phyloP scores from a whole-genome alignment of 495 filamentous ascomycete species.

The Tuber brumale region DNA sequence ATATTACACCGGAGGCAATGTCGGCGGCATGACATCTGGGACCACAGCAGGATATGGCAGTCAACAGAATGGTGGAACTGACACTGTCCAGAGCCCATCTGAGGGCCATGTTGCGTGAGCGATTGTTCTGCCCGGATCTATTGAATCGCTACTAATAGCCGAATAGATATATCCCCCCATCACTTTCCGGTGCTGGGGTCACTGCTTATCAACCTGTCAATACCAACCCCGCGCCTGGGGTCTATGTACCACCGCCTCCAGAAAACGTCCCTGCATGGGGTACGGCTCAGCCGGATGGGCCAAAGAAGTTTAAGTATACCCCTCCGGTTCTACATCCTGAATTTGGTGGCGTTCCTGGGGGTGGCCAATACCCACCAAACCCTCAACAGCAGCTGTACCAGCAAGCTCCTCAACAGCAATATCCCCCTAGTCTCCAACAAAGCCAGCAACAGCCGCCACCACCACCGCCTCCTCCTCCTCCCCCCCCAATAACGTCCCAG shows the following conservation, averaged over 20 bases:
- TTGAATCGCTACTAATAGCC: background rate
- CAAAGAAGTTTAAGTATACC: conserved; percentile 29
- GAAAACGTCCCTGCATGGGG: conserved; percentile 19
- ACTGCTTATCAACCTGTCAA: conserved; percentile 20
- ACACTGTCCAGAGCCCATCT: conserved; percentile 14
- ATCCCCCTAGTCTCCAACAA: conserved; percentile 16
- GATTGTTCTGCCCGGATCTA: background rate
- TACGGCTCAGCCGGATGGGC: conserved; percentile 7
- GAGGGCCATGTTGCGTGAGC: conserved; percentile 19
- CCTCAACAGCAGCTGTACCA: conserved; percentile 22
- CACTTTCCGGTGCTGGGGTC: conserved; percentile 11
- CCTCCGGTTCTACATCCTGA: conserved; percentile 26
- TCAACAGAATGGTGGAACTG: background rate
- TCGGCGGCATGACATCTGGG: conserved; percentile 1
- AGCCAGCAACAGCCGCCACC: conserved; percentile 20
- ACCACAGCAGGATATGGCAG: conserved; percentile 8
- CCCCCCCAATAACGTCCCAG: conserved; percentile 6
- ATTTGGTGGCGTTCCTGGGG: conserved; percentile 11
- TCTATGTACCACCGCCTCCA: conserved; percentile 15
- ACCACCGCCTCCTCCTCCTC: conserved; percentile 3
- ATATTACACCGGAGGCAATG: conserved; percentile 14
- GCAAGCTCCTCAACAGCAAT: conserved; percentile 19
- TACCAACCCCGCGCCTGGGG: conserved; percentile 19
- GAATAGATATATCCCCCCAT: conserved; percentile 23
- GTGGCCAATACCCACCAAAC: conserved; percentile 13